phyloP scores from a whole-genome alignment of 352 stramenopile genomes.

The Thraustotheca clavata region DNA sequence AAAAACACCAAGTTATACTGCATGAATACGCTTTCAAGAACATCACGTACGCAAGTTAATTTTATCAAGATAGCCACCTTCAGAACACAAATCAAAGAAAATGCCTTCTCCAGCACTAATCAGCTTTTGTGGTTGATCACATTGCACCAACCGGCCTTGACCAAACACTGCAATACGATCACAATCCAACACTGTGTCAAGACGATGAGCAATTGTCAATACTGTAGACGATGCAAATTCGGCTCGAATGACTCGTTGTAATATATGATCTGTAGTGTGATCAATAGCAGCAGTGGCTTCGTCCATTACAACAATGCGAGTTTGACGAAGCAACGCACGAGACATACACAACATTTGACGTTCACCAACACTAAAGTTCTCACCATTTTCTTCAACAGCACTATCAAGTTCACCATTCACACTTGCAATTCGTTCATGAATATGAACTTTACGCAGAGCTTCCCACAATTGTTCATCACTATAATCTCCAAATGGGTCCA shows the following conservation, averaged over 20 bases:
- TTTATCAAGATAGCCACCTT: slow-evolving; percentile 34
- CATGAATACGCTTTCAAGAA: too few species aligned
- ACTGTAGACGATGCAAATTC: slow-evolving; percentile 87
- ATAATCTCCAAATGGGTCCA: slow-evolving; percentile 74
- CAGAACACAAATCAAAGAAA: slow-evolving; percentile 33
- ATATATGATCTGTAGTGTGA: slow-evolving; percentile 40
- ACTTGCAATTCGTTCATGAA: slow-evolving; percentile 29
- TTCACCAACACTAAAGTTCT: slow-evolving; percentile 85
- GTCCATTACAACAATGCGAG: slow-evolving; percentile 87
- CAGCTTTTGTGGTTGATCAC: slow-evolving; percentile 69
- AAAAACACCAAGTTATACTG: too few species aligned
- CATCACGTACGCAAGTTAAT: too few species aligned
- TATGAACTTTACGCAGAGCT: slow-evolving; percentile 45
- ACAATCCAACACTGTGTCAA: slow-evolving; percentile 91
- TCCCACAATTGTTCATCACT: slow-evolving; percentile 48
- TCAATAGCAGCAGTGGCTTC: slow-evolving; percentile 53
- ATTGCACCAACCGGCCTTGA: slow-evolving; percentile 79
- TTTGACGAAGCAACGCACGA: slow-evolving; percentile 80
- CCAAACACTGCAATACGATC: slow-evolving; percentile 82
- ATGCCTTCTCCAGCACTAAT: slow-evolving; percentile 27
- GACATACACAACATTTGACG: slow-evolving; percentile 88
- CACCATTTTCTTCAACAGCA: slow-evolving; percentile 71
- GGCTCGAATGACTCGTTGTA: slow-evolving; percentile 46
- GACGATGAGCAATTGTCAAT: slow-evolving; percentile 91
- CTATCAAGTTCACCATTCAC: slow-evolving; percentile 32